Conservation (phyloP, 805 yeast genomes). For the Hermanozyma aechmeae region DNA sequence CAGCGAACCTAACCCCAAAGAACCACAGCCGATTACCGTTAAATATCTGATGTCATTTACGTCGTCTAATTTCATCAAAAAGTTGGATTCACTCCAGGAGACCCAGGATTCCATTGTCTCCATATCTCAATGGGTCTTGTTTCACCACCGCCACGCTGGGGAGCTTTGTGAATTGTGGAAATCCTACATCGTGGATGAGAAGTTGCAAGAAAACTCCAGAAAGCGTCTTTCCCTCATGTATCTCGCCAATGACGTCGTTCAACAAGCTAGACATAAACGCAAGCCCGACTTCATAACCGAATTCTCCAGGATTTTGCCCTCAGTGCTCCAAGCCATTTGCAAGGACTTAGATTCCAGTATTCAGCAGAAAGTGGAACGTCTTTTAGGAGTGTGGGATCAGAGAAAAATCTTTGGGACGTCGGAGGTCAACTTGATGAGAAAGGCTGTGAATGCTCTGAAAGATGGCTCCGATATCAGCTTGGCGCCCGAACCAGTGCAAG, state of each 20-base stretch:
- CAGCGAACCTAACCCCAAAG: too few relatives aligned
- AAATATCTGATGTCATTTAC: conserved; percentile 54
- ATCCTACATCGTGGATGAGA: conserved; percentile 16
- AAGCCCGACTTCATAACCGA: conserved; percentile 49
- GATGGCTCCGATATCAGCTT: too few relatives aligned
- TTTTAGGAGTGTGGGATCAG: conserved; percentile 51
- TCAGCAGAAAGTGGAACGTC: conserved; percentile 39
- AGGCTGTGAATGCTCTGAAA: too few relatives aligned
- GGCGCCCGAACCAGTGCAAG: too few relatives aligned
- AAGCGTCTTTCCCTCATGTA: conserved; percentile 54
- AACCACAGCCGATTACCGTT: too few relatives aligned
- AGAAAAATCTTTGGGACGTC: conserved; percentile 32
- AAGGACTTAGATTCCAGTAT: conserved; percentile 21
- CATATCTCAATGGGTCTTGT: conserved; percentile 66
- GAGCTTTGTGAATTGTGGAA: conserved; percentile 49
- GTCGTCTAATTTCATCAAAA: conserved; percentile 37
- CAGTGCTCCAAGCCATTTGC: conserved; percentile 24
- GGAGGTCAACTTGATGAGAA: conserved; percentile 17
- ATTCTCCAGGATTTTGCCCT: conserved; percentile 43
- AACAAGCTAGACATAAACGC: conserved; percentile 59
- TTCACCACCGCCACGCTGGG: conserved; percentile 51
- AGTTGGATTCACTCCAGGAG: conserved; percentile 40
- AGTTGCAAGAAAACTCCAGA: conserved; percentile 3
- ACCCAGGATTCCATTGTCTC: conserved; percentile 67
- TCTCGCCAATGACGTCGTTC: conserved; percentile 74